These are phyloP conservation scores for Fraxinus nigra DNA, from an alignment of 305 asterid species.

Conservation along the genomic window DNA sequence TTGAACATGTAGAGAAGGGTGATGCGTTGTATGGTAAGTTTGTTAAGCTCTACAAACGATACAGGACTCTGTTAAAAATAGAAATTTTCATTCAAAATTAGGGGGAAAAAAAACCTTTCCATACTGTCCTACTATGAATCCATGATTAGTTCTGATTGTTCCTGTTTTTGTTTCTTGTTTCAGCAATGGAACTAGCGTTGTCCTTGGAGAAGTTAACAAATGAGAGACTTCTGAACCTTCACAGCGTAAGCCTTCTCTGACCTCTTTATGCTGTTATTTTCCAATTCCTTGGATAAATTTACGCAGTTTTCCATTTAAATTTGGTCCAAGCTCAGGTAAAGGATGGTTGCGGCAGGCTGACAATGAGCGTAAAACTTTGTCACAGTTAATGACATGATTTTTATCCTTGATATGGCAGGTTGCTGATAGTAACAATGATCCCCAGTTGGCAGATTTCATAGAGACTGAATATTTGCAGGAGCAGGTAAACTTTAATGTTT, in stretches of 20 bases:
- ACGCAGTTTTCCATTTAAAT: background rate
- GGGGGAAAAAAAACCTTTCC: no score
- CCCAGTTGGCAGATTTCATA: constrained; percentile 65
- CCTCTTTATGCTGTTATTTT: background rate
- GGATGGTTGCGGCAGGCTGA: background rate
- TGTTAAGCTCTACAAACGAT: background rate
- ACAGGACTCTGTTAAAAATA: background rate
- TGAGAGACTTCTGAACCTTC: constrained; percentile 60
- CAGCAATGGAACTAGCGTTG: constrained; percentile 86
- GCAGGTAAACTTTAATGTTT: constrained; percentile 47
- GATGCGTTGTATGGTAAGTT: background rate
- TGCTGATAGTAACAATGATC: constrained; percentile 59
- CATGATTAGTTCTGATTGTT: background rate
- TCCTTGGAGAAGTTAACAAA: constrained; percentile 72
- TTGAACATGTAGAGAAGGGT: background rate
- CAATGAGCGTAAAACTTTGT: background rate
- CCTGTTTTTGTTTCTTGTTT: constrained; percentile 21
- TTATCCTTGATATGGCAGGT: constrained; percentile 37
- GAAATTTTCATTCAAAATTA: background rate
- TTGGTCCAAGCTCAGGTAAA: background rate
- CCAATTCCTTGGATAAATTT: background rate
- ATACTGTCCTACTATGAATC: background rate
- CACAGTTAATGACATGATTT: background rate
- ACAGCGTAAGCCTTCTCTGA: constrained; percentile 38
- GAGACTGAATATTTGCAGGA: constrained; percentile 74